phyloP scores from a whole-genome alignment of 1,139 yeast species.

The Yamadazyma sp. region DNA sequence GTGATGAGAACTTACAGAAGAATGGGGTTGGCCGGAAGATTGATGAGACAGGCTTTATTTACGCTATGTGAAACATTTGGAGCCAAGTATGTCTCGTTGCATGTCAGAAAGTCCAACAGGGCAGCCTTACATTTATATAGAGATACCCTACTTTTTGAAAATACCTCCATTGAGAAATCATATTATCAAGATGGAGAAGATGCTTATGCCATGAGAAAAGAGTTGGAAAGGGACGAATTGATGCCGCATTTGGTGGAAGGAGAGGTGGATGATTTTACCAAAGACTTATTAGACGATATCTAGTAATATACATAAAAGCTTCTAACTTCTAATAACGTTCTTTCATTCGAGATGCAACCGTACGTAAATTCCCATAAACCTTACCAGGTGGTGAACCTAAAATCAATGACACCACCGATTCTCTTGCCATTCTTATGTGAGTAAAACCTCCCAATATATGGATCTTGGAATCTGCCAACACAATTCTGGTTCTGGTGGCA shows the following conservation, averaged over 20 bases:
- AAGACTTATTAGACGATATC: conserved; percentile 32
- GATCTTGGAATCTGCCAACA: conserved; percentile 92
- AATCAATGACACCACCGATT: conserved; percentile 89
- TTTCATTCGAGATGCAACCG: conserved; percentile 95
- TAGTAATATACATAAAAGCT: conserved; percentile 7
- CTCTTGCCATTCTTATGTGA: conserved; percentile 96
- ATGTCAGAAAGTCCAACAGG: conserved; percentile 88
- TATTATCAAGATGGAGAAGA: conserved; percentile 98
- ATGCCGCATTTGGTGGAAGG: conserved; percentile 51
- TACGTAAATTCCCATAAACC: conserved; percentile 94
- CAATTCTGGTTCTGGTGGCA: conserved; percentile 97
- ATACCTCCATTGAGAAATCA: conserved; percentile 74
- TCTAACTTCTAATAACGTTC: conserved; percentile 91
- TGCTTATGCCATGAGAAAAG: conserved; percentile 93
- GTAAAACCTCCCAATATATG: conserved; percentile 97
- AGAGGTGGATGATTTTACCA: conserved; percentile 53
- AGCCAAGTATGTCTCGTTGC: conserved; percentile 84
- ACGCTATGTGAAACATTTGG: conserved; percentile 80
- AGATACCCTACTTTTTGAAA: conserved; percentile 82
- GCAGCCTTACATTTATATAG: conserved; percentile 93
- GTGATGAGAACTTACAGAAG: conserved; percentile 95
- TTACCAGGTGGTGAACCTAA: conserved; percentile 98
- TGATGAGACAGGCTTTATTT: conserved; percentile 82
- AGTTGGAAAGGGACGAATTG: conserved; percentile 56
- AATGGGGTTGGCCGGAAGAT: conserved; percentile 90